Base-by-base conservation (phyloP, 768 basidiomycete genomes). In the Boletellus sp. region DNA sequence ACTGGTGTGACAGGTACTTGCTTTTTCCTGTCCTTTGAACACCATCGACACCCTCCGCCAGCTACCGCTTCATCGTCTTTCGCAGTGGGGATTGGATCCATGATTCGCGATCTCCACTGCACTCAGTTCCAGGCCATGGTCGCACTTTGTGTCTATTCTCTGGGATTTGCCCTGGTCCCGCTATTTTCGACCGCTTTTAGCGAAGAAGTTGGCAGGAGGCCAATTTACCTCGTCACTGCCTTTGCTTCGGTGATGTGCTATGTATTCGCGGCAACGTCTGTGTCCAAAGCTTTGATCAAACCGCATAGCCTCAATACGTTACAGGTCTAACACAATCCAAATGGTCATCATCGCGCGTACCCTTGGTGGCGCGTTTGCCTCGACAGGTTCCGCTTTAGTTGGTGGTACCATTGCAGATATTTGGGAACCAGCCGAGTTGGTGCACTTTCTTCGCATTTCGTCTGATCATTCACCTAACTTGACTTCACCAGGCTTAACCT, bases 391-490 rank as follows among this genome's bases (percentile, higher is more conserved):
- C 0, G 81, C 83, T 0, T 80, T 87, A 77, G 85, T 85, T 15
- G 83, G 83, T 10, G 85, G 85, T 22, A 83, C 82, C 0, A 77
- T 85, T 20, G 77, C 82, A 19, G 85, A 87, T 61, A 78, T 87
- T 10, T 87, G 83, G 81, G 64, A 66, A 13, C 72, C 83, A 10
- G 67, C 70, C 45, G 79, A 86, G 84, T 84, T 53, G 40, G 77
- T 58, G 2, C 26, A 23, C 39, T 59, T n/a, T 42, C 19, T 11
- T 20, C n/a, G n/a, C n/a, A n/a, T n/a, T 39, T n/a, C 9, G 5
- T 40, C 11, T 9, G 13, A 7, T 41, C 16, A 13, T 19, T 51
- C 33, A 57, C 9, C 6, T 24, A 34, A 9, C 12, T 31, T 32
- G 33, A 28, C 37, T 28, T 28, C 28, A 22, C 12, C 40, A 88